phyloP scores from a whole-genome alignment of 768 basidiomycete genomes.

The Paxillus rubicundulus region DNA sequence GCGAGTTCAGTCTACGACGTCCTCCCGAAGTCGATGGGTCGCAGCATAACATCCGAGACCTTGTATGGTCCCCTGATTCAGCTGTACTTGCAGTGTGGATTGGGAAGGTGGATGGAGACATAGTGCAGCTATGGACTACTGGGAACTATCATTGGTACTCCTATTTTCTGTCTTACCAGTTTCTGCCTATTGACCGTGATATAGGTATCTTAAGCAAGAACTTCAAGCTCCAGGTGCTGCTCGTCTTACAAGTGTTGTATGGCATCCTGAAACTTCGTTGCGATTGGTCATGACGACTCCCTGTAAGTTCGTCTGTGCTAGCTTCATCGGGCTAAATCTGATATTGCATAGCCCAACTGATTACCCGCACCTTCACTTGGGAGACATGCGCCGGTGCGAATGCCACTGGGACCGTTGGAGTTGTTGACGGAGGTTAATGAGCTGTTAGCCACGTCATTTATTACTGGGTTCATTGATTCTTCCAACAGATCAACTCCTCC shows the following conservation, averaged over 20 bases:
- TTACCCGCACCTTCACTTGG: constrained; percentile 70
- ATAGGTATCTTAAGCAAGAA: constrained; percentile 93
- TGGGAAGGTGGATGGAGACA: constrained; percentile 62
- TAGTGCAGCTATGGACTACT: constrained; percentile 92
- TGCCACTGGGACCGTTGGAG: constrained; percentile 84
- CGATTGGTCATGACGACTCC: constrained; percentile 63
- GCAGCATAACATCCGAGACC: constrained; percentile 71
- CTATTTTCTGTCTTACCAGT: background rate
- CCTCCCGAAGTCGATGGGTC: constrained; percentile 40
- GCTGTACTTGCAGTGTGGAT: constrained; percentile 85
- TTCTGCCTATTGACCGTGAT: constrained; percentile 7
- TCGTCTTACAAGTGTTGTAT: constrained; percentile 70
- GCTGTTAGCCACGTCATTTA: background rate
- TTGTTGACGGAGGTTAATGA: constrained; percentile 82
- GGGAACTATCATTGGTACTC: constrained; percentile 91
- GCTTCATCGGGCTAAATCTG: constrained; percentile 2
- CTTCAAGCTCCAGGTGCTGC: constrained; percentile 49
- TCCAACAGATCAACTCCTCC: constrained; percentile 59
- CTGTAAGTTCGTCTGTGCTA: constrained; percentile 42
- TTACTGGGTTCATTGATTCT: background rate
- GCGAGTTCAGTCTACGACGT: constrained; percentile 71
- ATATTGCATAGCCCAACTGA: constrained; percentile 42
- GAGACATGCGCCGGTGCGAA: constrained; percentile 74
- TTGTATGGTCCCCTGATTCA: constrained; percentile 89
- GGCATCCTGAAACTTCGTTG: constrained; percentile 84